Base-by-base conservation (phyloP, 176 grass and related monocot genomes). In the Leersia perrieri region DNA sequence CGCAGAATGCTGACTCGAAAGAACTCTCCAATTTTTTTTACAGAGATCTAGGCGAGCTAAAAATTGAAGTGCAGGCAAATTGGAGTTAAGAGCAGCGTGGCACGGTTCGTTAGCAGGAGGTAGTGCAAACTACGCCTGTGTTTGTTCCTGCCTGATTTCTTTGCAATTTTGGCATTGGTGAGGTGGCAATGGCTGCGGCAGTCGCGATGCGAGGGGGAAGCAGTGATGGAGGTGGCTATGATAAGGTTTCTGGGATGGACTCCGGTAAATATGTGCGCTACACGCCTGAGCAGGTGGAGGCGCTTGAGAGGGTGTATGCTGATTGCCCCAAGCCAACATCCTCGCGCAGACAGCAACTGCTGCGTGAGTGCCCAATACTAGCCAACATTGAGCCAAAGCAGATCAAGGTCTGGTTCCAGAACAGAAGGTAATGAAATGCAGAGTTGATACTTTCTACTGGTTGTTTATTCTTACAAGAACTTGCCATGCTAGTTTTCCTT, bases 351-450 rank as follows among this genome's bases (percentile, higher is more conserved):
- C 96, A 99, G 76, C 96, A 95, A 51, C 53, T 99, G 75, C 79
- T 99, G 60, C 90, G 96, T 5, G 96, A 99, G 77, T 99, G 96
- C 36, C 92, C 87, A 0, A 82, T 95, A 32, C 90, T 99, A 25
- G 66, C 88, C 23, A 93, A 99, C 84, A 99, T 99, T 11, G 96
- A 99, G 84, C 88, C 88, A 0, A 99, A 93, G 76, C 96, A 99
- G 82, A 95, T 99, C 87, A 99, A 99, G n/a, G 96, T 99, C 26
- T 99, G 96, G 96, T 99, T 99, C 58, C 96, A 99, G 63, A 99
- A 99, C 73, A 85, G 96, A 91, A 99, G 96, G 96, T 98, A 89
- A 83, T 10, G 12, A 0, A 23, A 15, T n/a, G 9, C 1, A 11
- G 3, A 47, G 18, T 29, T 16, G 16, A 51, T 7, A n/a, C 2